phyloP scores from a whole-genome alignment of 2,329 filamentous ascomycete genomes.

The Colletotrichum chlorophyti region DNA sequence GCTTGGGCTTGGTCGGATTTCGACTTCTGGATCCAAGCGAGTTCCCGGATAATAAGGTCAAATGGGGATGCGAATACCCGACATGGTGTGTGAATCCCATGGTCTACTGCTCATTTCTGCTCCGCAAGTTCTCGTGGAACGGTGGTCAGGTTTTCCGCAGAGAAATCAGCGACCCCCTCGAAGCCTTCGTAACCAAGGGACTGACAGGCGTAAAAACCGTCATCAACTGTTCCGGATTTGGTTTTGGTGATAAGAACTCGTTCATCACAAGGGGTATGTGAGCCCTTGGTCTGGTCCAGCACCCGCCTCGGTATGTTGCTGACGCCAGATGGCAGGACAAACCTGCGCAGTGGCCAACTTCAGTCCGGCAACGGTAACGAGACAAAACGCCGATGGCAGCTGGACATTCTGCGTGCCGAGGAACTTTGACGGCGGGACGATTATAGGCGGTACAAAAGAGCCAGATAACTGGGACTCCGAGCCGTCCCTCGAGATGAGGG shows the following conservation, averaged over 20 bases:
- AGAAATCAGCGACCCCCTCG: slow-evolving; percentile 43
- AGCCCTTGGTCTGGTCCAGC: neutral
- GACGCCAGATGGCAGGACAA: slow-evolving; percentile 41
- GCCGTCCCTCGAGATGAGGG: slow-evolving; percentile 54
- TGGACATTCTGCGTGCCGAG: slow-evolving; percentile 71
- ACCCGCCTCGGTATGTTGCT: too few species aligned
- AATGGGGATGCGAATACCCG: slow-evolving; percentile 57
- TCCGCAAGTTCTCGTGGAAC: slow-evolving; percentile 46
- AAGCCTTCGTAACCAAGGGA: slow-evolving; percentile 44
- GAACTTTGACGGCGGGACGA: slow-evolving; percentile 66
- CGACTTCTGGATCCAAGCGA: slow-evolving; percentile 42
- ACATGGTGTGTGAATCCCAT: slow-evolving; percentile 63
- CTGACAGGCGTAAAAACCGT: slow-evolving; percentile 39
- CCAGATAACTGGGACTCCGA: slow-evolving; percentile 59
- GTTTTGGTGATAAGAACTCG: slow-evolving; percentile 48
- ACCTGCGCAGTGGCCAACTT: slow-evolving; percentile 51
- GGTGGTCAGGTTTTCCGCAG: slow-evolving; percentile 43
- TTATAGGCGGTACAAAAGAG: slow-evolving; percentile 72
- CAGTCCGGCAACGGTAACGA: slow-evolving; percentile 56
- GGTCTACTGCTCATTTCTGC: slow-evolving; percentile 56
- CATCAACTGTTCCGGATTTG: slow-evolving; percentile 54
- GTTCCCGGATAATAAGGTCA: slow-evolving; percentile 47
- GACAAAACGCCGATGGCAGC: slow-evolving; percentile 66
- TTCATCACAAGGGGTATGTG: slow-evolving; percentile 50
- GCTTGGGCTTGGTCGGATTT: slow-evolving; percentile 46